Conservation (phyloP, 768 basidiomycete species). For the Boletus insuetus region DNA sequence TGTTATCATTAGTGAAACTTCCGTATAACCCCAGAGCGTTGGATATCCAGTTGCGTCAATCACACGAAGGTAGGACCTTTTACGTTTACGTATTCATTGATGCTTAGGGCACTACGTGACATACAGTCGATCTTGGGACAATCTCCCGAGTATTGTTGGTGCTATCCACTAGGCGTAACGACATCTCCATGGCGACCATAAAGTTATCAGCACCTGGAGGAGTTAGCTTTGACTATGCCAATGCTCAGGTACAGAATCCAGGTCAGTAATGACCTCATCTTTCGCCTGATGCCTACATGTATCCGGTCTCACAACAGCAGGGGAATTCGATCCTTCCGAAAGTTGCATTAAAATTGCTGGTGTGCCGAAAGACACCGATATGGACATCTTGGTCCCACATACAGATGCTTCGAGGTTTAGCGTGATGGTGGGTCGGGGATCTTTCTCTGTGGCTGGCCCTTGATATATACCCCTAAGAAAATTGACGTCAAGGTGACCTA, state of each 20-base stretch:
- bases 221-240: constrained; percentile 42
- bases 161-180: constrained; percentile 69
- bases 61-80: constrained; percentile 33
- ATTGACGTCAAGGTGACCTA: constrained; percentile 69
- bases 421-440: constrained; percentile 49
- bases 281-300: constrained; percentile 1
- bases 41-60: constrained; percentile 61
- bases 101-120: constrained; percentile 6
- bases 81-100: constrained; percentile 13
- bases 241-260: constrained; percentile 39
- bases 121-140: constrained; percentile 63
- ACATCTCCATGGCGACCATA: constrained; percentile 51
- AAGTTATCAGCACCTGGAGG: constrained; percentile 56
- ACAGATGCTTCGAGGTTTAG: constrained; percentile 60
- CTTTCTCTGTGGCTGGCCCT: not conserved
- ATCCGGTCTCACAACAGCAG: constrained; percentile 16
- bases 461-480: constrained; percentile 47
- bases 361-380: constrained; percentile 42
- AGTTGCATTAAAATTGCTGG: constrained; percentile 47
- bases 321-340: constrained; percentile 37
- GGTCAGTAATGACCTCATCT: constrained; percentile 26
- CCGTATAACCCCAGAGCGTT: constrained; percentile 62
- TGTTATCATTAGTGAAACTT: constrained; percentile 52
- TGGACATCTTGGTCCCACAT: constrained; percentile 62
- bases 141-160: constrained; percentile 51